These are phyloP conservation scores for Comarum palustre DNA, from an alignment of 306 rosid genomes.

Conservation along the genomic window DNA sequence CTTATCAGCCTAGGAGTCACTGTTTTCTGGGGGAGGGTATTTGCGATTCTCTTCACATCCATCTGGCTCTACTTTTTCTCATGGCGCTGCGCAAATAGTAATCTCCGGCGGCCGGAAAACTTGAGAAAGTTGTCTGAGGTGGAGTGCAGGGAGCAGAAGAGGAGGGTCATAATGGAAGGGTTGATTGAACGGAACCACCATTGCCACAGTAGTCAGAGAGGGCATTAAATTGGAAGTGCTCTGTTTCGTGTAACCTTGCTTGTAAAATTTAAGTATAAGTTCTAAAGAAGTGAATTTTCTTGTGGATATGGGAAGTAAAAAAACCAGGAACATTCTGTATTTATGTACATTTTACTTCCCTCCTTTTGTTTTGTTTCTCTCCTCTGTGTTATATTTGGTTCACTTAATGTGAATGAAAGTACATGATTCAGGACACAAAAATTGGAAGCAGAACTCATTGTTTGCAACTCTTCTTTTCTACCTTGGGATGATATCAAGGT, in stretches of 20 bases:
- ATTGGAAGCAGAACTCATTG: neutral
- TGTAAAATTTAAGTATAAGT: conserved; percentile 19
- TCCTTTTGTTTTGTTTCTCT: neutral
- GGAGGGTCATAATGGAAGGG: conserved; percentile 33
- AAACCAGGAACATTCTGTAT: neutral
- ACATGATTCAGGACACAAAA: neutral
- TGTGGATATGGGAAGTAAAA: neutral
- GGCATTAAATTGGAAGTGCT: conserved; percentile 34
- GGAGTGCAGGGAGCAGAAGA: conserved; percentile 21
- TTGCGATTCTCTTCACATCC: conserved; percentile 44
- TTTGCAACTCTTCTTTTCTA: neutral
- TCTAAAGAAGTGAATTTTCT: conserved; percentile 17
- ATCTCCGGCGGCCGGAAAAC: conserved; percentile 10
- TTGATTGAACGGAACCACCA: conserved; percentile 28
- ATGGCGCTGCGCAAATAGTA: conserved; percentile 10
- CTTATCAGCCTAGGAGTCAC: conserved; percentile 47
- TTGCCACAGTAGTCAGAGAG: neutral
- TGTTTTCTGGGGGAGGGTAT: conserved; percentile 46
- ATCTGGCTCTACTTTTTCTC: conserved; percentile 40
- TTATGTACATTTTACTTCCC: conserved; percentile 7
- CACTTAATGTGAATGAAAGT: neutral
- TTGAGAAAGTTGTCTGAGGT: conserved; percentile 28
- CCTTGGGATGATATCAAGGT: neutral
- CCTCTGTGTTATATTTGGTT: neutral
- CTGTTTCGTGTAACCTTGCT: conserved; percentile 39